phyloP scores from a whole-genome alignment of 306 rosid genomes.

The Canavalia gladiata region DNA sequence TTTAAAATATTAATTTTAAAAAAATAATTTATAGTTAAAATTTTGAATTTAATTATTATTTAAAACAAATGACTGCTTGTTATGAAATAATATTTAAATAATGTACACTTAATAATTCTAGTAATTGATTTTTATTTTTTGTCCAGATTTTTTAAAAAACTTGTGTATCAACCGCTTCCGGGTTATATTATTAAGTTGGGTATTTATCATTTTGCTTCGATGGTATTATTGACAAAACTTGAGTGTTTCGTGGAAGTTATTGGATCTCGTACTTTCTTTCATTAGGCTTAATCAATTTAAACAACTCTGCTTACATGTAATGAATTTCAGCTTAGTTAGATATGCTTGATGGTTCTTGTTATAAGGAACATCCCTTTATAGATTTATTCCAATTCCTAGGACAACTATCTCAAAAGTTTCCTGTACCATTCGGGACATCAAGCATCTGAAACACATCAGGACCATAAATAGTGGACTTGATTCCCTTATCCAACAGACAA shows the following conservation, averaged over 20 bases:
- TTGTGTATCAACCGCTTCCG: neutral
- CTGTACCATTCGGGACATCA: neutral
- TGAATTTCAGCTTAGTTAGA: neutral
- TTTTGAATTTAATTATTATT: neutral
- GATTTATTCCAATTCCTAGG: slow-evolving; percentile 10
- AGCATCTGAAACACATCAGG: slow-evolving; percentile 11
- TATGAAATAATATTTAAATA: neutral
- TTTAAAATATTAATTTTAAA: neutral
- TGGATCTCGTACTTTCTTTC: neutral
- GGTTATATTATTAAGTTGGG: neutral
- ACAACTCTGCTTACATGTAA: neutral
- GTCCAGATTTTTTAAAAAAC: neutral
- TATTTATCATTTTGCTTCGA: neutral
- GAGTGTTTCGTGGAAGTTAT: neutral
- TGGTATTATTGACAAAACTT: neutral
- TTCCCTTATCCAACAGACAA: slow-evolving; percentile 34
- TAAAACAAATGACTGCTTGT: neutral
- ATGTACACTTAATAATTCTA: neutral
- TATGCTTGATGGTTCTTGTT: neutral
- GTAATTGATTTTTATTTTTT: neutral
- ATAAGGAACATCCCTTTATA: neutral
- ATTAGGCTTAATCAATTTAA: neutral
- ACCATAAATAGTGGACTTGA: slow-evolving; percentile 3
- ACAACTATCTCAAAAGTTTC: neutral
- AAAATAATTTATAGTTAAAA: neutral